phyloP scores from a whole-genome alignment of 305 asterid species.

The Fraxinus latifolia region DNA sequence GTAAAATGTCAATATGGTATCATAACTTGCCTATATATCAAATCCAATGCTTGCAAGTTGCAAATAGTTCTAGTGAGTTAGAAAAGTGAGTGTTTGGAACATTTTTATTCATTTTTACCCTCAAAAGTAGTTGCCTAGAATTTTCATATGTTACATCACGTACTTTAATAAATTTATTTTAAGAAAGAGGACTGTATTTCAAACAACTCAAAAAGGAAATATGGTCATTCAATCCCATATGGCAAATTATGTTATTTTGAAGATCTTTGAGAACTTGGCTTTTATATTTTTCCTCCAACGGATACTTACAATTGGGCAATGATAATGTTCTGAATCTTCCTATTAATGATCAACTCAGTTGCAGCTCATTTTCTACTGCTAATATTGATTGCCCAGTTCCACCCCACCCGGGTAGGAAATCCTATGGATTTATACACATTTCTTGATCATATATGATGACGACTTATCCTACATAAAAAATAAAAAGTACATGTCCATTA shows the following conservation, averaged over 20 bases:
- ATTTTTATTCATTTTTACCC: background rate
- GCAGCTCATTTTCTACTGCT: constrained; percentile 8
- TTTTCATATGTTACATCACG: background rate
- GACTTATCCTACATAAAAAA: constrained; percentile 31
- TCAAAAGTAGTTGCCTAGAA: background rate
- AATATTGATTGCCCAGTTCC: background rate
- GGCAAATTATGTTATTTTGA: background rate
- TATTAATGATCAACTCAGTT: background rate
- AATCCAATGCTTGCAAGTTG: background rate
- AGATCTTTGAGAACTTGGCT: background rate
- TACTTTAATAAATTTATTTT: background rate
- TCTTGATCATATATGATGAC: background rate
- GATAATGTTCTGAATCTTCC: background rate
- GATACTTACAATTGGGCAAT: background rate
- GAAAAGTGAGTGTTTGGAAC: background rate
- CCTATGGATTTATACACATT: background rate
- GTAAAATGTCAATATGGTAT: background rate
- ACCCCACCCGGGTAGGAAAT: background rate
- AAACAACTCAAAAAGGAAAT: background rate
- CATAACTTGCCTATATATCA: background rate
- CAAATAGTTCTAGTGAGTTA: background rate
- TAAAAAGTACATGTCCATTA: constrained; percentile 49
- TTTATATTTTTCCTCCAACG: background rate
- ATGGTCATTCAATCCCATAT: background rate
- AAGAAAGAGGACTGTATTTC: background rate